These are phyloP conservation scores for Arctium lappa DNA, from an alignment of 129 eudicot genomes.

Conservation along the genomic window DNA sequence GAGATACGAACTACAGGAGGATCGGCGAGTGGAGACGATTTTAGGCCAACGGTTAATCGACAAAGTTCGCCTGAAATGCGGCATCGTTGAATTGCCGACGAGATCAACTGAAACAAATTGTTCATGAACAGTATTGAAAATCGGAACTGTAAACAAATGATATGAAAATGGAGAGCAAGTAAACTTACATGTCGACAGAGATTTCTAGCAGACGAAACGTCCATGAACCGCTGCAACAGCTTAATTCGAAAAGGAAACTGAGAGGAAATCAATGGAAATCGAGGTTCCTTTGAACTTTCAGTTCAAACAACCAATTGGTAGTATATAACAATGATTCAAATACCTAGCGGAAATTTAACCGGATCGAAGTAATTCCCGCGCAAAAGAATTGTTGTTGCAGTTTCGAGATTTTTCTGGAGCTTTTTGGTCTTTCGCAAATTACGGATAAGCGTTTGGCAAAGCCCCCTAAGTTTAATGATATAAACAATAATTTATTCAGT, in stretches of 20 bases:
- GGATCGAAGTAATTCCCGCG: conserved; percentile 21
- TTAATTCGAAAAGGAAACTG: conserved; percentile 2
- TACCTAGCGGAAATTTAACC: not conserved
- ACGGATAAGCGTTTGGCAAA: not conserved
- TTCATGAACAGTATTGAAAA: not conserved
- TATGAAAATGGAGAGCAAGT: not conserved
- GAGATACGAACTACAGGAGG: conserved; percentile 56
- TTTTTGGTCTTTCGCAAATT: not conserved
- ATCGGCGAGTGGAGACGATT: conserved; percentile 29
- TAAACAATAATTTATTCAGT: too few species aligned
- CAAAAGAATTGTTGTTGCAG: conserved; percentile 1
- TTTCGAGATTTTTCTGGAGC: not conserved
- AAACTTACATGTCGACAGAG: conserved; percentile 45
- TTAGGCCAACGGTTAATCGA: conserved; percentile 62
- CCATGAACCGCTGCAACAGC: conserved; percentile 23
- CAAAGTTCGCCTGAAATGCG: conserved; percentile 69
- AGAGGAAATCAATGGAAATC: conserved; percentile 6
- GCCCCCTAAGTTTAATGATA: too few species aligned
- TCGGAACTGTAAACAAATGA: not conserved
- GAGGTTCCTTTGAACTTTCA: not conserved
- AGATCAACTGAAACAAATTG: conserved; percentile 49
- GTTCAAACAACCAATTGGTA: not conserved
- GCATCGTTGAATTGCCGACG: conserved; percentile 70
- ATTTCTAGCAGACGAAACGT: conserved; percentile 38
- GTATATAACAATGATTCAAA: not conserved